Conservation (phyloP, 78 protist species). For the Chrysochromulina parva region DNA sequence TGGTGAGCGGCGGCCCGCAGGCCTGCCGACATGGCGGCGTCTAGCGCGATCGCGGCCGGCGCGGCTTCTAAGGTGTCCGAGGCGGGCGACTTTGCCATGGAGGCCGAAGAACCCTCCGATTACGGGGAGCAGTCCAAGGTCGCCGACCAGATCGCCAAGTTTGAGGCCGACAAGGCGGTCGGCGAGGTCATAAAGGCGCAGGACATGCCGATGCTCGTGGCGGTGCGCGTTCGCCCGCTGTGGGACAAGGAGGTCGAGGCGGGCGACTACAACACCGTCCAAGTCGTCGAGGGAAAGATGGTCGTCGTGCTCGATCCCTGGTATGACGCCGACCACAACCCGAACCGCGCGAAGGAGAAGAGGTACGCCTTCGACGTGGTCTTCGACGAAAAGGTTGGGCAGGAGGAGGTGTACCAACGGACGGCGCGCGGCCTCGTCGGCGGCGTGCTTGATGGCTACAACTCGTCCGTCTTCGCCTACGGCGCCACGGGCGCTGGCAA, state of each 20-base stretch:
- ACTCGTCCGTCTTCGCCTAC: conserved; percentile 31
- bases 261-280: neutral
- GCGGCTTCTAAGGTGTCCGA: too few species aligned
- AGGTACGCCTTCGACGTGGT: conserved; percentile 1
- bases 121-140: neutral
- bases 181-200: neutral
- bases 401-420: neutral
- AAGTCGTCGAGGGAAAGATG: neutral
- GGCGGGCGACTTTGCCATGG: too few species aligned
- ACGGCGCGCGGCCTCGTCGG: conserved; percentile 8
- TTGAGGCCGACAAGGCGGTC: neutral
- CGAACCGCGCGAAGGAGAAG: neutral
- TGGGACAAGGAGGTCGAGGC: neutral
- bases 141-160: neutral
- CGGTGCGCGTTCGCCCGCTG: neutral
- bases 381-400: neutral
- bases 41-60: too few species aligned
- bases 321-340: neutral
- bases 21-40: too few species aligned
- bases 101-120: neutral
- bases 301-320: neutral
- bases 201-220: neutral
- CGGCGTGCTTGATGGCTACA: conserved; percentile 40
- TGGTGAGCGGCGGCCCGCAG: too few species aligned
- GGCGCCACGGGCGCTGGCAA: conserved; percentile 45